These are phyloP conservation scores for Vaccinium myrtillus DNA, from an alignment of 148 eudicot genomes.

Conservation along the genomic window DNA sequence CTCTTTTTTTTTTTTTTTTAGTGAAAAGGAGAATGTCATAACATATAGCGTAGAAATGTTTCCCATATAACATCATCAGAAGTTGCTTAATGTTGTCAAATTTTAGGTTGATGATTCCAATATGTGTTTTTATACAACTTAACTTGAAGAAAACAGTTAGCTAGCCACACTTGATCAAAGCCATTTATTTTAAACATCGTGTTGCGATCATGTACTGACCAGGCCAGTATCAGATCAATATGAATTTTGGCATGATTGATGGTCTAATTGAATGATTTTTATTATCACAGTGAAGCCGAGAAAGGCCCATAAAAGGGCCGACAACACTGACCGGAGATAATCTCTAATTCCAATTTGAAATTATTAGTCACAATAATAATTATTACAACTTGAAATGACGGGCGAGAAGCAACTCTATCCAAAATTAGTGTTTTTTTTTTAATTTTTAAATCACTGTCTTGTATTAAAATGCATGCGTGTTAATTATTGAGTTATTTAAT, in stretches of 20 bases:
- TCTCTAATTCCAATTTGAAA: no score
- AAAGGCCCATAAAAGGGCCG: neutral
- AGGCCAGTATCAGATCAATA: neutral
- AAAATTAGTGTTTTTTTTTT: neutral
- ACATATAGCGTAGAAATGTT: no score
- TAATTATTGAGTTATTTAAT: neutral
- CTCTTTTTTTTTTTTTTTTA: no score
- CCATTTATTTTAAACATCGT: neutral
- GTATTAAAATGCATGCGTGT: neutral
- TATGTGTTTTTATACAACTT: neutral
- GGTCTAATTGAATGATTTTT: neutral
- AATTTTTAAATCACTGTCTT: neutral
- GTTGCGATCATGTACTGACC: neutral
- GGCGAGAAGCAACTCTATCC: neutral
- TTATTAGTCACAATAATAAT: no score
- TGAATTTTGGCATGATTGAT: neutral
- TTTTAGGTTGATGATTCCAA: neutral
- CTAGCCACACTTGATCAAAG: neutral
- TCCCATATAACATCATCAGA: no score
- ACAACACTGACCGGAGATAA: neutral
- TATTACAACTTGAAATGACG: neutral
- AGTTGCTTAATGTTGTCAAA: neutral
- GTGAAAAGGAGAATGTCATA: no score
- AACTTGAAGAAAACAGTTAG: neutral
- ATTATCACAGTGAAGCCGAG: neutral